A percentile compares a stretch with the other conserved stretches of the same genome.
Evolutionary conservation across 306 rosid species (phyloP).

Genomic region (Cicer arietinum): DNA sequence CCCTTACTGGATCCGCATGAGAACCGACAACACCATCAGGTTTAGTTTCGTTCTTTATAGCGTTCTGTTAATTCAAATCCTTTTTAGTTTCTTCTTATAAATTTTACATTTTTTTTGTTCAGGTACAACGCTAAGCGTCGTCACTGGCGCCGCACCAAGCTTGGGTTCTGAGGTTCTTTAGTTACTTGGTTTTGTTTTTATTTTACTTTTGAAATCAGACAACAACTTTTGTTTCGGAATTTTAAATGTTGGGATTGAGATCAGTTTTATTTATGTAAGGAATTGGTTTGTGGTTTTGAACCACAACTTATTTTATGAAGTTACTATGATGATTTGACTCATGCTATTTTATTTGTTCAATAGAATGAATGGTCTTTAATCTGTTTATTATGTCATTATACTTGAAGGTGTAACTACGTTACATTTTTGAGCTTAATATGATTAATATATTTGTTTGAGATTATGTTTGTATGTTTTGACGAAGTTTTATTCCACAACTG

Average conservation of each 20-base stretch:
- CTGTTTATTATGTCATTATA: background rate
- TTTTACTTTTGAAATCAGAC: background rate
- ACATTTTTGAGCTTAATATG: background rate
- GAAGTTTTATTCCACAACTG: no score
- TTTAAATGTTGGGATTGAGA: background rate
- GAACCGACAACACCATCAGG: conserved; percentile 95
- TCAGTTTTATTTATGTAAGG: conserved; percentile 7
- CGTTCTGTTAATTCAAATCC: no score
- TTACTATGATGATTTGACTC: background rate
- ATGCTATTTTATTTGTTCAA: background rate
- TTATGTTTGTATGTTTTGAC: background rate
- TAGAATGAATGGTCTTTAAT: background rate
- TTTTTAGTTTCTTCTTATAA: background rate
- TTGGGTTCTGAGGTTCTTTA: conserved; percentile 61
- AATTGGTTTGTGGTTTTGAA: background rate
- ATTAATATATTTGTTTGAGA: background rate
- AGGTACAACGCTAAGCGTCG: conserved; percentile 89
- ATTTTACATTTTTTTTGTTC: background rate
- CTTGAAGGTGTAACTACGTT: background rate
- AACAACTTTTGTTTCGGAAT: background rate
- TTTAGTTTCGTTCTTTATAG: background rate
- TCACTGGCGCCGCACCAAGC: conserved; percentile 96
- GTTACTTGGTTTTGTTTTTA: background rate
- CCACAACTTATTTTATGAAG: background rate
- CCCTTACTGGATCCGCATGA: conserved; percentile 90